These are phyloP conservation scores for Tardiomyces digboiensis DNA, from an alignment of 1,139 yeast species.

Conservation along the genomic window DNA sequence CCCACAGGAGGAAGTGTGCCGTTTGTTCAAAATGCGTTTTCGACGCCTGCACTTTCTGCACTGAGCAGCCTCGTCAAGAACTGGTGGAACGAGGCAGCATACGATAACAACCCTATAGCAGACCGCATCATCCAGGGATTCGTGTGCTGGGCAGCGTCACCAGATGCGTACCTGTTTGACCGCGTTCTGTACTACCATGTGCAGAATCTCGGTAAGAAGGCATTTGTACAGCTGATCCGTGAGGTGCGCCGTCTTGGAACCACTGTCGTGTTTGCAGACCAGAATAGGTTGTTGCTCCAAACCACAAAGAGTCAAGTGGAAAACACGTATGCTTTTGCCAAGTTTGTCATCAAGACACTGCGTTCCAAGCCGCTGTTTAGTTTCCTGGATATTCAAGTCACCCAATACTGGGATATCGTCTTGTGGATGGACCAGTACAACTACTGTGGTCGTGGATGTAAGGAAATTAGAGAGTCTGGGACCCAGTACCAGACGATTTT, in stretches of 20 bases:
- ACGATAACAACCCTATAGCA: conserved; percentile 53
- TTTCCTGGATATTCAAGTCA: conserved; percentile 65
- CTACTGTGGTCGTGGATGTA: conserved; percentile 75
- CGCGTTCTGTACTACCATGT: conserved; percentile 77
- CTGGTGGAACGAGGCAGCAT: conserved; percentile 92
- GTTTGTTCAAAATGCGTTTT: conserved; percentile 52
- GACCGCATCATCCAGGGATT: conserved; percentile 80
- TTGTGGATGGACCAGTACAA: conserved; percentile 94
- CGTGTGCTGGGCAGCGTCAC: conserved; percentile 80
- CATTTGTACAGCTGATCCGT: conserved; percentile 69
- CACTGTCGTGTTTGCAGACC: conserved; percentile 67
- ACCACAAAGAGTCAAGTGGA: conserved; percentile 76
- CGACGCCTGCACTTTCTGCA: conserved; percentile 63
- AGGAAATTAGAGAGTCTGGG: conserved; percentile 36
- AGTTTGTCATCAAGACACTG: conserved; percentile 70
- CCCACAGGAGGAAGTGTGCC: conserved; percentile 31
- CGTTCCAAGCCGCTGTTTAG: conserved; percentile 76
- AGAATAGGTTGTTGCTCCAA: conserved; percentile 62
- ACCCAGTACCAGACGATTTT: conserved; percentile 39
- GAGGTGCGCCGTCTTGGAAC: conserved; percentile 79
- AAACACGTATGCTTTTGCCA: conserved; percentile 90
- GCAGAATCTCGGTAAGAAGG: conserved; percentile 77
- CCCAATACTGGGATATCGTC: conserved; percentile 81
- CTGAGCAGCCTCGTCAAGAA: conserved; percentile 68
- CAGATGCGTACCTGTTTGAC: conserved; percentile 66